Base-by-base conservation (phyloP, 140 eudicot species). In the Flaveria floridana region DNA sequence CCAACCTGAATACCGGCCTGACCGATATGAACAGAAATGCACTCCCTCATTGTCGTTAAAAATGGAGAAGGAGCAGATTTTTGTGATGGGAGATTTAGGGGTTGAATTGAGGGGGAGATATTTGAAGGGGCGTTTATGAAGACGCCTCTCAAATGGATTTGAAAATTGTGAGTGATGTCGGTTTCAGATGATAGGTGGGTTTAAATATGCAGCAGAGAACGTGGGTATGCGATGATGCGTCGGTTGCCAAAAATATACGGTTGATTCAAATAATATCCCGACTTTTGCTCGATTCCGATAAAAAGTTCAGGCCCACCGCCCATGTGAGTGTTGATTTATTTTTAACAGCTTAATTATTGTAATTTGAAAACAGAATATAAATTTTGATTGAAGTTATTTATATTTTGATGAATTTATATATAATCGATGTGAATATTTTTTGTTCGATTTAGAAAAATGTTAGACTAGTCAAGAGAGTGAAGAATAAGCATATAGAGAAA, bases 1-100 rank as follows among this genome's bases (percentile, higher is more conserved):
- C 88, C 88, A 16, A 84, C 88, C 80, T 84, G 88, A 44, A 84
- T 84, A 74, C 88, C 88, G 72, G 88, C 88, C 66, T 84, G 88
- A 52, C 88, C 88, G 79, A 84, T 84, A 83, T 84, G 88, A 73
- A 84, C 82, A 0, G 88, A 84, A 73, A 84, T 84, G 81, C 88
- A 84, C 82, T 84, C 88, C 57, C 88, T 84, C 88, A 84, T 84
- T 39, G 78, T 84, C 75, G 82, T 0, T 71, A 15, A 34, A 25
- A 28, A 28, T 25, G 41, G 51, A 26, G 12, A 61, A 70, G 21
- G 44, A 68, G 66, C 47, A 30, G 37, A 3, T 2, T 30, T 3
- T 3, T 30, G 4, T 30, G 37, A 68, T 47, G 58, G 61, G 9
- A 73, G 74, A 77, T 65, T 59, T 65, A 73, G 85, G 82, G 73